phyloP scores from a whole-genome alignment of 352 stramenopile genomes.

The Phytophthora sansomeana region DNA sequence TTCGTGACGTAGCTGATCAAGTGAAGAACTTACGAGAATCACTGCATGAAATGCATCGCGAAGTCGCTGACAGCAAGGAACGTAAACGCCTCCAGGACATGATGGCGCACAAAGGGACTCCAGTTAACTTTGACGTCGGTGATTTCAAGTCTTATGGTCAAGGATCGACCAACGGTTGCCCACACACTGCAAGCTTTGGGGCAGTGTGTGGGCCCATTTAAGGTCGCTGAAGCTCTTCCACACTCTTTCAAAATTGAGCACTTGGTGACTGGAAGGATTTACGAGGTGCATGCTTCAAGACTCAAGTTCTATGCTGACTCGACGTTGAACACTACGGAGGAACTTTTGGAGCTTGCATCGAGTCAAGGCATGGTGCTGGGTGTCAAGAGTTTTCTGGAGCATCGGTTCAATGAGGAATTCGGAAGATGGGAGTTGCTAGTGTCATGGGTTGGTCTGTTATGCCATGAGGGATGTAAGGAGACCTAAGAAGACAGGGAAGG shows the following conservation, averaged over 20 bases:
- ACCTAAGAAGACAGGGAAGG: no score
- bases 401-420: slow-evolving; percentile 3
- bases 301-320: slow-evolving; percentile 24
- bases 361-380: slow-evolving; percentile 17
- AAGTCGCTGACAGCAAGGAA: slow-evolving; percentile 3
- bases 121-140: slow-evolving; percentile 20
- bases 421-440: slow-evolving; percentile 14
- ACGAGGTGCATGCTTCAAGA: slow-evolving; percentile 14
- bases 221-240: slow-evolving; percentile 3
- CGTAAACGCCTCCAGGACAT: background rate
- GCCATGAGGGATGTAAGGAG: no score
- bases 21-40: background rate
- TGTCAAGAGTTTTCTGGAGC: background rate
- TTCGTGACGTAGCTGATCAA: background rate
- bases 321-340: slow-evolving; percentile 7
- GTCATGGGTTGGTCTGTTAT: no score
- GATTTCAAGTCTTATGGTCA: slow-evolving; percentile 37
- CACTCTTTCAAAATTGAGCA: slow-evolving; percentile 29
- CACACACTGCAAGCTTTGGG: slow-evolving; percentile 23
- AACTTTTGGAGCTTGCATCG: slow-evolving; percentile 11
- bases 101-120: background rate
- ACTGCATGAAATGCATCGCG: slow-evolving; percentile 17
- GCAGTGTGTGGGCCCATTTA: slow-evolving; percentile 26
- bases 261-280: background rate
- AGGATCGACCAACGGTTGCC: slow-evolving; percentile 20